Evolutionary conservation across 2,329 filamentous ascomycete species (phyloP), one percentile per base, ranked within the genome.

Genomic region (Hymenotorrendiella dingleyae): DNA sequence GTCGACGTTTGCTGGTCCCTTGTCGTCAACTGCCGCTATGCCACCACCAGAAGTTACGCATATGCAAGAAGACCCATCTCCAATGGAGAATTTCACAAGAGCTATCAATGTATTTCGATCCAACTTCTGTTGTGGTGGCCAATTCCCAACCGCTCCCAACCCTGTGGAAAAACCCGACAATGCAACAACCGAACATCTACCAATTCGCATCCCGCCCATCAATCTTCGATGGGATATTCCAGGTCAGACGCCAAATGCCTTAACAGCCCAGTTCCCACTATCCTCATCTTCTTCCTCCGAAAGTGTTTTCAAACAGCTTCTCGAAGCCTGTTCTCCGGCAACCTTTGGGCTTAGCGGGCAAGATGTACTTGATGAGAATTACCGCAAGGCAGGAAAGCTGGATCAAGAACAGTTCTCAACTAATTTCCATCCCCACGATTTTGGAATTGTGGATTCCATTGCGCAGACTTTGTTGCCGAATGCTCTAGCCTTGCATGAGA

Each of bases 301-400:
- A 19, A 20, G 8, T 19, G 32, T 17, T 9, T 41, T 41, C 11
- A 30, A 36, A 22, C 11, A 36, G 12, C 24, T 37, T 21, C 33
- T 42, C 16, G 30, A 42, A 26, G 26, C 33, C 10, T 42, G 56
- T 47, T 4, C 11, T 2, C 16, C 21, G 9, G 36, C 24, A 14
- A 14, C 37, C n/a, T 78, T 78, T 51, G 74, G 73, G 0, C 48
- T 53, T 6, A 63, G 62, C 0, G 62, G 64, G 2, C 22, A 72
- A 43, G 65, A 76, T 43, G 63, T 79, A 0, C 56, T 69, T 2
- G 74, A 81, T 43, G 68, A 73, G 38, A 54, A 57, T 0, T 78
- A 79, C 43, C 69, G 76, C 9, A 73, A 71, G 42, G 76, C 75
- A 0, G 56, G 59, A 1, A 72, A 76, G 53, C 52, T 80, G 14